phyloP scores from a whole-genome alignment of 768 basidiomycete genomes.

The Rhodotorula diobovata region DNA sequence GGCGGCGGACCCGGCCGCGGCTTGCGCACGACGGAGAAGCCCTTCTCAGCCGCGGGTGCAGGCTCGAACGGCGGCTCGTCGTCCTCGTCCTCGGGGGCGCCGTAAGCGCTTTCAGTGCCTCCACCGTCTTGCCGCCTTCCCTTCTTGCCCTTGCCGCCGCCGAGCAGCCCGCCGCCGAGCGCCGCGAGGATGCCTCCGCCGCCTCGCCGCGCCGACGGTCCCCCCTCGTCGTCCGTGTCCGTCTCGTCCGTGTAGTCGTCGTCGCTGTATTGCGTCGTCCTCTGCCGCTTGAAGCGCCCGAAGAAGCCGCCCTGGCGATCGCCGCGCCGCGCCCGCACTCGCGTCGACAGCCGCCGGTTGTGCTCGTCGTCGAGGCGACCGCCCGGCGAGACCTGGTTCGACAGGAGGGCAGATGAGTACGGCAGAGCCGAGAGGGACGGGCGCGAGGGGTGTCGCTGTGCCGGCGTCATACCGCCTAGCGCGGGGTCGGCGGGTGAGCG shows the following conservation, averaged over 20 bases:
- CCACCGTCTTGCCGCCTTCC: background rate
- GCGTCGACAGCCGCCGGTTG: constrained; percentile 1
- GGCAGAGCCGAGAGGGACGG: constrained; percentile 22
- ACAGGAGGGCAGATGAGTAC: constrained; percentile 24
- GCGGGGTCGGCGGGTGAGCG: background rate
- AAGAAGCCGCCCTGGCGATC: constrained; percentile 31
- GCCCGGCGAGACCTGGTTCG: constrained; percentile 32
- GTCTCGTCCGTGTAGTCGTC: constrained; percentile 26
- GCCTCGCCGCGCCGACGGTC: background rate
- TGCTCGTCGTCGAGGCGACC: constrained; percentile 30
- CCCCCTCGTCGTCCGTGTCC: constrained; percentile 27
- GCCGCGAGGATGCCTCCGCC: constrained; percentile 8
- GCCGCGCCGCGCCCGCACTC: background rate
- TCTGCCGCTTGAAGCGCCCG: constrained; percentile 31
- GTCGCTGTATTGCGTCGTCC: constrained; percentile 20
- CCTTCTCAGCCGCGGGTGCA: constrained; percentile 17
- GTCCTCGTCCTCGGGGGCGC: background rate
- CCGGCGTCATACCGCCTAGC: background rate
- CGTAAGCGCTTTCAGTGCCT: background rate
- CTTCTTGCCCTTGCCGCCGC: background rate
- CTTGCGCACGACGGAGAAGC: constrained; percentile 37
- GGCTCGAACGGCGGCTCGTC: constrained; percentile 1
- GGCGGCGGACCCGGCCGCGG: constrained; percentile 16
- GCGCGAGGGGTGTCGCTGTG: constrained; percentile 8
- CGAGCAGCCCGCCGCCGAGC: background rate